These are phyloP conservation scores for Scheffersomyces stipitis DNA, from an alignment of 805 yeast species.

Conservation along the genomic window DNA sequence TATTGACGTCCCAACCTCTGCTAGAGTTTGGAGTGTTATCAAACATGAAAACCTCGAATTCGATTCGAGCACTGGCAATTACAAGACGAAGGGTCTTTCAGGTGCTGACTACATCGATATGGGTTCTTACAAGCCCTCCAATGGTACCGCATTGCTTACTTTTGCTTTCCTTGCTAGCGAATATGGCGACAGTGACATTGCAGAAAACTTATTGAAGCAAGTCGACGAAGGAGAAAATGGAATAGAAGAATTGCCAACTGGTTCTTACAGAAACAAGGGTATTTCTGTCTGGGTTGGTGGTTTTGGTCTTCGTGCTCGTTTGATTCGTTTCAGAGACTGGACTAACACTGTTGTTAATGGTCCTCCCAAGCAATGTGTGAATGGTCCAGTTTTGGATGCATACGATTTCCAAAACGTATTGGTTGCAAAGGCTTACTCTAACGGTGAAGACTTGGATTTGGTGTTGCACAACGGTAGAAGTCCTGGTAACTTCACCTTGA, in stretches of 20 bases:
- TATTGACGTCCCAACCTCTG: slow-evolving; percentile 6
- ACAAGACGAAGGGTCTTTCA: slow-evolving; percentile 3
- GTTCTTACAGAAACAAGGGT: slow-evolving; percentile 6
- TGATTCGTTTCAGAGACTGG: slow-evolving; percentile 8
- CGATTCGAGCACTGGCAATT: slow-evolving; percentile 5
- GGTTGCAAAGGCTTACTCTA: slow-evolving; percentile 9
- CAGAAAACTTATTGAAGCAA: slow-evolving; percentile 7
- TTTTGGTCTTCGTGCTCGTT: slow-evolving; percentile 6
- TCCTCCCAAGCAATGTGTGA: slow-evolving; percentile 6
- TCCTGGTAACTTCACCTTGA: slow-evolving; percentile 6
- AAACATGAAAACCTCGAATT: slow-evolving; percentile 7
- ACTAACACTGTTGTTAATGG: slow-evolving; percentile 6
- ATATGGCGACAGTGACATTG: slow-evolving; percentile 7
- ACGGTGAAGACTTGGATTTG: slow-evolving; percentile 7
- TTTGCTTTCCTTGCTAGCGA: slow-evolving; percentile 9
- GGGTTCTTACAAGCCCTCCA: slow-evolving; percentile 6
- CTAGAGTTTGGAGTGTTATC: slow-evolving; percentile 7
- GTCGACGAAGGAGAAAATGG: slow-evolving; percentile 5
- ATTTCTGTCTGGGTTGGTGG: slow-evolving; percentile 7
- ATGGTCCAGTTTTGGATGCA: slow-evolving; percentile 8
- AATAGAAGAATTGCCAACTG: slow-evolving; percentile 6
- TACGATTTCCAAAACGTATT: slow-evolving; percentile 9
- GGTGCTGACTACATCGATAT: slow-evolving; percentile 8
- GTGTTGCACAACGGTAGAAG: slow-evolving; percentile 8
- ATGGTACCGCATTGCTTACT: slow-evolving; percentile 6